phyloP scores from a whole-genome alignment of 2,329 filamentous ascomycete genomes.

The Dichotomopilus funicola region DNA sequence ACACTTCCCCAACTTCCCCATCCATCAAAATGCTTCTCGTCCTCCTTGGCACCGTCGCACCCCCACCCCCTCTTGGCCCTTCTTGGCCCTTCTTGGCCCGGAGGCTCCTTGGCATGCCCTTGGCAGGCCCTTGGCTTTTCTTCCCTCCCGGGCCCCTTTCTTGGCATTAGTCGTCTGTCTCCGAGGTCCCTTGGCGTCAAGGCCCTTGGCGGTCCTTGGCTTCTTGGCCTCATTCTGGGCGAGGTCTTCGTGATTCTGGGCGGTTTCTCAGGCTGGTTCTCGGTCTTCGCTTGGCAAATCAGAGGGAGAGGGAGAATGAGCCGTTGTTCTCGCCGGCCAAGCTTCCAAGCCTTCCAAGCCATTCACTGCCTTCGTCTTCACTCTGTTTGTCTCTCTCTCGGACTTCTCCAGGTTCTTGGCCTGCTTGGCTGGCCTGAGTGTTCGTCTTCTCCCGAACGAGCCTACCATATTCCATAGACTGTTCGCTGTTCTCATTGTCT shows the following conservation, averaged over 20 bases:
- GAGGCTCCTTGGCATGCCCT: background rate
- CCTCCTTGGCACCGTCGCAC: background rate
- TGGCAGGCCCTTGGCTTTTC: slow-evolving; percentile 1
- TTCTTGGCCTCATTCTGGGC: background rate
- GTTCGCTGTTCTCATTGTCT: too few relatives aligned
- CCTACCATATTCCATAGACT: too few relatives aligned
- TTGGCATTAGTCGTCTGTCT: background rate
- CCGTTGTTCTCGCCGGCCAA: too few relatives aligned
- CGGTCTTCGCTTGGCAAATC: background rate
- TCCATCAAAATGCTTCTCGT: background rate
- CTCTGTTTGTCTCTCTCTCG: too few relatives aligned
- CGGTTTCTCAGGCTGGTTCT: too few relatives aligned
- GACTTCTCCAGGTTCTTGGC: too few relatives aligned
- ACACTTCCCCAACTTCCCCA: background rate
- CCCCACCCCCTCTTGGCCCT: slow-evolving; percentile 4
- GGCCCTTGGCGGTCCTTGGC: background rate
- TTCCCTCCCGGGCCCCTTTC: background rate
- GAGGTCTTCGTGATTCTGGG: too few relatives aligned
- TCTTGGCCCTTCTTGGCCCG: slow-evolving; percentile 1
- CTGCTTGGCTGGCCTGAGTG: too few relatives aligned
- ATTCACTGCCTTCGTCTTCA: too few relatives aligned
- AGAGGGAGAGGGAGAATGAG: too few relatives aligned
- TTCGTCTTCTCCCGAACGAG: too few relatives aligned
- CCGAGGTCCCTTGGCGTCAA: background rate
- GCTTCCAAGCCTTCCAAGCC: too few relatives aligned